A percentile compares a stretch with the other conserved stretches of the same genome.
Conservation (phyloP, 139 green algal species). For the Eudorina sp. region DNA sequence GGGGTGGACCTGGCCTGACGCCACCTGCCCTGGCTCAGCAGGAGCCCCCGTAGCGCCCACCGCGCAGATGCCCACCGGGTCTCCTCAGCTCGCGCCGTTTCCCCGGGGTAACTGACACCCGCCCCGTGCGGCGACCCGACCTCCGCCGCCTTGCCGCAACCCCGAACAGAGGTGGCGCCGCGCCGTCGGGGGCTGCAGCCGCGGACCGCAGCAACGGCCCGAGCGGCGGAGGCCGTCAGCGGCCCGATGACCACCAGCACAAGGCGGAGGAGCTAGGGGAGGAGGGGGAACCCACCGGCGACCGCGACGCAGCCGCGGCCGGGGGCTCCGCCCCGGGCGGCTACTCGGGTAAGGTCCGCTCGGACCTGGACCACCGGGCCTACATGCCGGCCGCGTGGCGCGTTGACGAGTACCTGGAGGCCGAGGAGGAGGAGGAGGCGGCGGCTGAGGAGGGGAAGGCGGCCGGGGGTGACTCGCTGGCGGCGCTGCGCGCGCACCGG, state of each 20-base stretch:
- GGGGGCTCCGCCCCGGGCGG: neutral
- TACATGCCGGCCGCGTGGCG: conserved; percentile 86
- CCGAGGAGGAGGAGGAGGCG: conserved; percentile 16
- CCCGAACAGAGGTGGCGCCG: neutral
- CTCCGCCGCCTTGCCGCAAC: too few relatives aligned
- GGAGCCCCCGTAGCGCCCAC: too few relatives aligned
- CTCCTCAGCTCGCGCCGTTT: too few relatives aligned
- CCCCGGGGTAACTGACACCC: too few relatives aligned
- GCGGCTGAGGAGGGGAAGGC: conserved; percentile 43
- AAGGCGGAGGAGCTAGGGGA: too few relatives aligned
- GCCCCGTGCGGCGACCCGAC: too few relatives aligned
- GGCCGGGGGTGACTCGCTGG: conserved; percentile 57
- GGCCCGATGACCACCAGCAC: too few relatives aligned
- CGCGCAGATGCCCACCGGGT: too few relatives aligned
- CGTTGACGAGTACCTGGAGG: conserved; percentile 64
- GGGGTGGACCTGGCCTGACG: too few relatives aligned
- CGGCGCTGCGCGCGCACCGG: conserved; percentile 62
- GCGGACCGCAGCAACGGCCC: neutral
- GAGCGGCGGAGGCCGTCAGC: neutral
- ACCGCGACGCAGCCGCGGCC: neutral
- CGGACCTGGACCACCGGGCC: conserved; percentile 74
- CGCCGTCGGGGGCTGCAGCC: neutral
- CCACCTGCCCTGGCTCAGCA: too few relatives aligned
- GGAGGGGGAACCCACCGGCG: too few relatives aligned
- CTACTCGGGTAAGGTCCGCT: conserved; percentile 67